Evolutionary conservation across 2,329 filamentous ascomycete species (phyloP).

Genomic region (Fusarium sp.): DNA sequence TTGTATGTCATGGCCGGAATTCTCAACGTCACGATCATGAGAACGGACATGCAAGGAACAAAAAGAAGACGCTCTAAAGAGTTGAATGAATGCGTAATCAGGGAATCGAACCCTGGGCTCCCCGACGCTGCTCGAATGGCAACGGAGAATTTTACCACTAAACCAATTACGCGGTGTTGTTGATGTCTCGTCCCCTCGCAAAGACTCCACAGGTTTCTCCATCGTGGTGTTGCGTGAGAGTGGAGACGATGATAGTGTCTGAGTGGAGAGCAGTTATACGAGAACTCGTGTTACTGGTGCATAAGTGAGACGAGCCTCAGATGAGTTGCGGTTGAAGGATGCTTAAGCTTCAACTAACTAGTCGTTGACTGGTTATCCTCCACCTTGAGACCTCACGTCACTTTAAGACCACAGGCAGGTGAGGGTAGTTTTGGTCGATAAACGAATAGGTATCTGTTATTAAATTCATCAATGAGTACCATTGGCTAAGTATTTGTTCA

Average conservation of each 20-base stretch:
- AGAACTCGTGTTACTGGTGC: background rate
- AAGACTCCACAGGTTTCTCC: background rate
- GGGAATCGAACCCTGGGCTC: background rate
- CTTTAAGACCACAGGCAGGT: rapidly evolving
- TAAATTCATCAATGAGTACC: background rate
- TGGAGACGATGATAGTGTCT: background rate
- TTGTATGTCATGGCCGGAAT: background rate
- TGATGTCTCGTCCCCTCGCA: background rate
- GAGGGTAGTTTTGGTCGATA: background rate
- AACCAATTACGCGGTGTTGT: background rate
- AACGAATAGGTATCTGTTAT: background rate
- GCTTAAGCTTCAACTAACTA: background rate
- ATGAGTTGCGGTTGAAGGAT: background rate
- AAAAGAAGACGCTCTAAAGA: background rate
- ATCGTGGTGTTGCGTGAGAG: background rate
- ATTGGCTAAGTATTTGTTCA: background rate
- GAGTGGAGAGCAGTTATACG: background rate
- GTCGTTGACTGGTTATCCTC: too few species aligned
- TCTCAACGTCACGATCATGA: background rate
- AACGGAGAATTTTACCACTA: conserved; percentile 1
- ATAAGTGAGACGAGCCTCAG: background rate
- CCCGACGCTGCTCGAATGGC: background rate
- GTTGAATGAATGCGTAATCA: background rate
- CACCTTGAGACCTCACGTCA: background rate
- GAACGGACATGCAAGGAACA: background rate